Conservation (phyloP, 257 asterid species). For the Linderniella brevidens region DNA sequence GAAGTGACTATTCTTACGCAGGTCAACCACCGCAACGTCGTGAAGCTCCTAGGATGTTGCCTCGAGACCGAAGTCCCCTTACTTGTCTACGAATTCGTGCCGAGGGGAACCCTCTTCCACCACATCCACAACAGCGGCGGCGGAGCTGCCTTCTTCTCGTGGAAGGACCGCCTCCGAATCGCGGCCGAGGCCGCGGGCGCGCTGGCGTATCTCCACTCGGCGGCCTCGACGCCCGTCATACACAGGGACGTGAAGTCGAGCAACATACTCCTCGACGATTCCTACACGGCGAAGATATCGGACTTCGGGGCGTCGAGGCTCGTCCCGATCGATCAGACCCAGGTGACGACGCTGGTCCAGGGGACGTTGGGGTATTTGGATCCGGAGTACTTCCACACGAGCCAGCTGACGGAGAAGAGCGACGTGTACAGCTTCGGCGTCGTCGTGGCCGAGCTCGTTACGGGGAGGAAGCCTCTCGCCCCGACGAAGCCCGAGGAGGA, state of each 20-base stretch:
- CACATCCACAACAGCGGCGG: slow-evolving; percentile 15
- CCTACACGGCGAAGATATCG: slow-evolving; percentile 15
- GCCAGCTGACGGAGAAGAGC: slow-evolving; percentile 17
- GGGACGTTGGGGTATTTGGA: slow-evolving; percentile 28
- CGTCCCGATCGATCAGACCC: slow-evolving; percentile 19
- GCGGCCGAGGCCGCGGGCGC: slow-evolving; percentile 28
- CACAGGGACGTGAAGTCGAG: slow-evolving; percentile 25
- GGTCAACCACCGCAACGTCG: slow-evolving; percentile 21
- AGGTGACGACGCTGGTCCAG: slow-evolving; percentile 16
- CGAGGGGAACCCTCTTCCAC: slow-evolving; percentile 16
- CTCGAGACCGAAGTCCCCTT: slow-evolving; percentile 23
- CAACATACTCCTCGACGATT: slow-evolving; percentile 16
- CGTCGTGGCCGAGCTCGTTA: slow-evolving; percentile 26
- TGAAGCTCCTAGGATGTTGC: slow-evolving; percentile 21
- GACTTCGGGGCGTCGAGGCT: slow-evolving; percentile 24
- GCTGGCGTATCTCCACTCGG: slow-evolving; percentile 23
- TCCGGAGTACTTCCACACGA: slow-evolving; percentile 19
- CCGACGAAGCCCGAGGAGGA: slow-evolving; percentile 8
- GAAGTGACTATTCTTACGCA: slow-evolving; percentile 19
- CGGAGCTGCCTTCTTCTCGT: slow-evolving; percentile 12
- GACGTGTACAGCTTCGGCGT: slow-evolving; percentile 25
- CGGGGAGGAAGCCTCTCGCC: slow-evolving; percentile 16
- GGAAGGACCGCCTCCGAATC: slow-evolving; percentile 14
- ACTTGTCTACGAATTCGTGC: slow-evolving; percentile 15
- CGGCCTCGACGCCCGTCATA: slow-evolving; percentile 21